These are phyloP conservation scores for Chytriomyces confervae DNA, from an alignment of 192 early-diverging fungal genomes.

Conservation along the genomic window DNA sequence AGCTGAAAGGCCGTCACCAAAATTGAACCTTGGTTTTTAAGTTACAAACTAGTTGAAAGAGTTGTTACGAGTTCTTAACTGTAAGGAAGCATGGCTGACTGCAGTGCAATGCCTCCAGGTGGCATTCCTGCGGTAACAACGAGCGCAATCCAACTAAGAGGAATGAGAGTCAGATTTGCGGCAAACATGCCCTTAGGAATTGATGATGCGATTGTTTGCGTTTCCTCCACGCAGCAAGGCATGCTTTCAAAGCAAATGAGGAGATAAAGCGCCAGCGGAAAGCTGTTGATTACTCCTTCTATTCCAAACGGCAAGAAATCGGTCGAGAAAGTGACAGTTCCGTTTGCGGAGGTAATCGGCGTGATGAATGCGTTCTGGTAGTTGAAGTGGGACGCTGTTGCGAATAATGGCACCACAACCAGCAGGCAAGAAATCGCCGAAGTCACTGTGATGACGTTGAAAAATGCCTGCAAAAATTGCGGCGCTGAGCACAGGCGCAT, in stretches of 20 bases:
- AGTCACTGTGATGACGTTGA: not conserved
- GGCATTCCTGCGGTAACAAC: conserved; percentile 11
- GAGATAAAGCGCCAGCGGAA: conserved; percentile 22
- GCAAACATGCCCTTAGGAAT: conserved; percentile 10
- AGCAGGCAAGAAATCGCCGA: conserved; percentile 4
- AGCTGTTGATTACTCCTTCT: conserved; percentile 5
- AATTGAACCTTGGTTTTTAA: conserved; percentile 1
- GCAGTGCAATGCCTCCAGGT: not conserved
- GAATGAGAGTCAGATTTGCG: conserved; percentile 13
- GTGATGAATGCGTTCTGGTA: conserved; percentile 1
- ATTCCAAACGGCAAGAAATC: conserved; percentile 26
- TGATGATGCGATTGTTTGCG: not conserved
- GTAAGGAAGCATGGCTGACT: not conserved
- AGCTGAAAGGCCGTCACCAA: not conserved
- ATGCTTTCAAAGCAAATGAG: conserved; percentile 29
- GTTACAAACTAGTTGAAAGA: not conserved
- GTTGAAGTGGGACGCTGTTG: not conserved
- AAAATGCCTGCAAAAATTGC: not conserved
- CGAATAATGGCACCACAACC: not conserved
- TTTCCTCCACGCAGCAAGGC: conserved; percentile 31
- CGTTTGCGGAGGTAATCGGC: not conserved
- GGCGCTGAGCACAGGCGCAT: not conserved
- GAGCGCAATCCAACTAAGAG: conserved; percentile 10
- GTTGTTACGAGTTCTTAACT: not conserved
- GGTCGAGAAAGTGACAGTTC: not conserved